A percentile compares a stretch with the other conserved stretches of the same genome.
Conservation (phyloP, 106 monocot genomes). For the Phalaenopsis aphrodite region DNA sequence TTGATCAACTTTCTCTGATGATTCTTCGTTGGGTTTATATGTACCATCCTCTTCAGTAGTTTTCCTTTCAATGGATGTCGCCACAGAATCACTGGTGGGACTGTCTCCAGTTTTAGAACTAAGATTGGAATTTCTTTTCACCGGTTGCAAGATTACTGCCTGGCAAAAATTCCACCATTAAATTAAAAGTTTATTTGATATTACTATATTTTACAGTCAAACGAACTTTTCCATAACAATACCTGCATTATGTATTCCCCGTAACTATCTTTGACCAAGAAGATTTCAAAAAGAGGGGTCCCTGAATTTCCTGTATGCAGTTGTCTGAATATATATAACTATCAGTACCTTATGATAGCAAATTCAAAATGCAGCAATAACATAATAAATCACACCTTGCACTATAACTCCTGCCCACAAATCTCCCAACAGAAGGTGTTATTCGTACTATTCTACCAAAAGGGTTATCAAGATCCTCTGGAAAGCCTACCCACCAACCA, state of each 20-base stretch:
- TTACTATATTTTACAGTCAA: neutral
- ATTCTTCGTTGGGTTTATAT: conserved; percentile 7
- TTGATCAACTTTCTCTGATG: conserved; percentile 8
- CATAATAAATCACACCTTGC: conserved; percentile 51
- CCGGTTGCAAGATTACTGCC: conserved; percentile 64
- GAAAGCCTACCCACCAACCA: conserved; percentile 93
- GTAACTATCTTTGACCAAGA: conserved; percentile 67
- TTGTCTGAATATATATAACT: conserved; percentile 55
- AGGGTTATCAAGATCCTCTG: conserved; percentile 64
- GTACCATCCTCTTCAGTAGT: conserved; percentile 8
- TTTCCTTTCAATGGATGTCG: conserved; percentile 17
- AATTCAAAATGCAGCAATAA: neutral
- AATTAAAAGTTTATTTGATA: neutral
- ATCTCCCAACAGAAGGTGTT: conserved; percentile 67
- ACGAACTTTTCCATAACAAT: conserved; percentile 3
- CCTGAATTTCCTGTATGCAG: conserved; percentile 68
- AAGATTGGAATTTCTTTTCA: conserved; percentile 39
- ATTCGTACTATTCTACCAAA: conserved; percentile 78
- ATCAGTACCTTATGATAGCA: conserved; percentile 11
- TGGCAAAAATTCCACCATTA: conserved; percentile 22
- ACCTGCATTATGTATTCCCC: conserved; percentile 68
- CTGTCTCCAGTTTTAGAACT: conserved; percentile 15
- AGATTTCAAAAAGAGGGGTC: conserved; percentile 84
- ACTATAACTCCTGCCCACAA: conserved; percentile 71
- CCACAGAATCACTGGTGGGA: conserved; percentile 21